Evolutionary conservation across 2,329 filamentous ascomycete species (phyloP), one percentile per base, ranked within the genome.

Genomic region (Arthrobotrys sinensis): DNA sequence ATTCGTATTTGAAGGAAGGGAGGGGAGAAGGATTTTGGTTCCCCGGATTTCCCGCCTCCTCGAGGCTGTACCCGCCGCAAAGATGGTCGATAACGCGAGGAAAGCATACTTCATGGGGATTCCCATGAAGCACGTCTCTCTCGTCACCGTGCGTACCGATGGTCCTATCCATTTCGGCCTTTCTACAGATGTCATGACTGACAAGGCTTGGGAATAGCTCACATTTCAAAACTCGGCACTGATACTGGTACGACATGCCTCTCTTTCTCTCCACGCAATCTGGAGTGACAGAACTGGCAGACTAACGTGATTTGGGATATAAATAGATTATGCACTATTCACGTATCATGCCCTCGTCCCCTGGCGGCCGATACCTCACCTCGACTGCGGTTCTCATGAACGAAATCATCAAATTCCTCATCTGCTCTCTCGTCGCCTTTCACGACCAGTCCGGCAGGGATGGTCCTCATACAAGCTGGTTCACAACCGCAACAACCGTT

Each of bases 381-480:
- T 97, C 94, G 48, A 98, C 96, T 8, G 94, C 95, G 50, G 93
- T 99, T 68, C 93, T 98, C 83, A 88, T 98, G 80, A 96, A 94
- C 84, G 96, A 99, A 85, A 88, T 97, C 55, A 89, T 97, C 82
- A 98, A 98, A 85, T 88, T 98, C 38, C 89, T 91, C 43, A 90
- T 98, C 69, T 96, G 93, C 81, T 86, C 97, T 48, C 93, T 92
- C 4, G 91, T 97, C 84, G 92, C 93, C 53, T 88, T 97, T 62
- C 93, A 96, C 86, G 94, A 97, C 81, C 80, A 81, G 40, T 79
- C 80, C 28, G 80, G 78, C 50, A 60, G 79, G 12, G 81, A 82
- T 24, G 80, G 81, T 10, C 78, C 80, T 14, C 91, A 93, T 66
- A 95, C 94, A 16, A 91, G 93, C 4, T 90, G 93, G 6, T 92